Conservation (phyloP, 2,329 filamentous ascomycete species). For the Rutstroemia sp. region DNA sequence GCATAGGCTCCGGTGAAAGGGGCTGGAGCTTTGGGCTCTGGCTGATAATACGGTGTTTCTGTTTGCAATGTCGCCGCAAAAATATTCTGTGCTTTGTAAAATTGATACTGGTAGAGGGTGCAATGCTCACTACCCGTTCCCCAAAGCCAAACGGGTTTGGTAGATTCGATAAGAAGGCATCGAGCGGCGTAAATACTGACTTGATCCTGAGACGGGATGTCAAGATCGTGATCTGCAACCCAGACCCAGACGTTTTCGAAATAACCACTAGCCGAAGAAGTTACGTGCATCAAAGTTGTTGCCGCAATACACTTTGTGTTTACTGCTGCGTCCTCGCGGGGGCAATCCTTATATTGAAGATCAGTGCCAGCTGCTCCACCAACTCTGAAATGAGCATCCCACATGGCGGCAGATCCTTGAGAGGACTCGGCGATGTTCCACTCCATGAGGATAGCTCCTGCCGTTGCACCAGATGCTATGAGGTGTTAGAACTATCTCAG, state of each 20-base stretch:
- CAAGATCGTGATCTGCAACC: constrained; percentile 22
- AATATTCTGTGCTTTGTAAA: background rate
- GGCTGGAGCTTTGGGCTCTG: background rate
- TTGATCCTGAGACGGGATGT: constrained; percentile 17
- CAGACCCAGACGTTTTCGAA: constrained; percentile 21
- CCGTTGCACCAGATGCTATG: constrained; percentile 22
- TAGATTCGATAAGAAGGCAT: constrained; percentile 14
- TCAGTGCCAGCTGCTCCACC: constrained; percentile 32
- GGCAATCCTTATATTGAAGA: constrained; percentile 27
- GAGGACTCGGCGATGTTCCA: constrained; percentile 28
- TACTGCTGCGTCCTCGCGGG: constrained; percentile 25
- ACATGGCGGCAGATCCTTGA: constrained; percentile 26
- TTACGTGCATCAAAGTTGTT: constrained; percentile 17
- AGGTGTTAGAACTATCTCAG: no score
- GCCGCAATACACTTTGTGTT: constrained; percentile 13
- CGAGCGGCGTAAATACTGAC: constrained; percentile 10
- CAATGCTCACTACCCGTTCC: constrained; percentile 60
- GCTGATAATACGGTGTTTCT: constrained; percentile 63
- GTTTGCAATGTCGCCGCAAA: constrained; percentile 30
- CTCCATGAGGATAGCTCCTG: constrained; percentile 34
- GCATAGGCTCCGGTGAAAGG: constrained; percentile 31
- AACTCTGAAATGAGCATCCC: constrained; percentile 33
- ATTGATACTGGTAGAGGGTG: constrained; percentile 48
- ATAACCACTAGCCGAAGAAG: constrained; percentile 11
- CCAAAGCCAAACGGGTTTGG: constrained; percentile 35